Conservation (phyloP, 176 grass and related monocot species). For the Juncus inflexus region DNA sequence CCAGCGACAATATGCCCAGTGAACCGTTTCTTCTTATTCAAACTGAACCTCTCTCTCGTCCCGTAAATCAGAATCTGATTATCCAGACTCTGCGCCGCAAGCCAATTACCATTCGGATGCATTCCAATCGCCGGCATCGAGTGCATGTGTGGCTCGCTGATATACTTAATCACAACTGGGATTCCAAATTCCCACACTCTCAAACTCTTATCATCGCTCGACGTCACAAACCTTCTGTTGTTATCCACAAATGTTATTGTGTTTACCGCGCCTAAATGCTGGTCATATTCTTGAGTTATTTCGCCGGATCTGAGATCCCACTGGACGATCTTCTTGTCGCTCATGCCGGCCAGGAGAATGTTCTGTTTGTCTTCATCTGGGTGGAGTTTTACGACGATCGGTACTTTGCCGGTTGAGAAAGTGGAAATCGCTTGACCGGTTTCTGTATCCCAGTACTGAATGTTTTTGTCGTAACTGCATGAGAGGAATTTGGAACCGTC, state of each 20-base stretch:
- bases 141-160: slow-evolving; percentile 98
- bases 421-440: slow-evolving; percentile 94
- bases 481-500: slow-evolving; percentile 93
- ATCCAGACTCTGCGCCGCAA: slow-evolving; percentile 94
- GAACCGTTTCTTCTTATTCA: slow-evolving; percentile 99
- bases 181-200: slow-evolving; percentile 97
- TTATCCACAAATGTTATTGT: slow-evolving; percentile 98
- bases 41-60: slow-evolving; percentile 95
- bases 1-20: slow-evolving; percentile 91
- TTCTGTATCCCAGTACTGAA: slow-evolving; percentile 99
- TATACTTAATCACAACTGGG: slow-evolving; percentile 98
- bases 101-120: slow-evolving; percentile 92
- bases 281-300: slow-evolving; percentile 98
- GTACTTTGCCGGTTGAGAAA: slow-evolving; percentile 93
- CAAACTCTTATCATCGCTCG: slow-evolving; percentile 93
- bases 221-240: slow-evolving; percentile 97
- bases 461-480: slow-evolving; percentile 91
- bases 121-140: slow-evolving; percentile 89
- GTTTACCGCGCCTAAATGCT: slow-evolving; percentile 89
- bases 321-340: slow-evolving; percentile 98
- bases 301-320: slow-evolving; percentile 96
- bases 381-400: slow-evolving; percentile 93
- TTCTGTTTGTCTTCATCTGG: slow-evolving; percentile 99
- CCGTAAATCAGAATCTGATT: slow-evolving; percentile 99
- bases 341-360: slow-evolving; percentile 97